Evolutionary conservation across 257 asterid species (phyloP), one percentile per base, ranked within the genome.

Genomic region (Anisodus acutangulus): DNA sequence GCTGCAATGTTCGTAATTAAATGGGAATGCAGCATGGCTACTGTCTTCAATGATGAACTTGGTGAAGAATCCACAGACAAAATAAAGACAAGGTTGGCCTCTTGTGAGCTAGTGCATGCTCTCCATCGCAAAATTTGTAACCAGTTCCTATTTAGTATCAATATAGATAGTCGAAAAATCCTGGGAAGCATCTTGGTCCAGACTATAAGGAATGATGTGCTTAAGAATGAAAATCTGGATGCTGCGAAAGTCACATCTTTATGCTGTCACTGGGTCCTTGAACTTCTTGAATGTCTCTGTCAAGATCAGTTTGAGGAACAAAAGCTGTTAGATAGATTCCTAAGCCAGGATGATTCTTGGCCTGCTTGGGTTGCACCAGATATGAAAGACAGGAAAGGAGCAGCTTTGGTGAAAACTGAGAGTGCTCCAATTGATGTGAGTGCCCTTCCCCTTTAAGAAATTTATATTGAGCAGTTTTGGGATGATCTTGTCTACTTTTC

Each of bases 251-350:
- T 93, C 84, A 83, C 91, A 88, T 90, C 95, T 54, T 88, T 90
- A 43, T 93, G 95, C 93, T 93, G 95, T 91, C 92, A 80, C 51
- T 93, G 97, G 97, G 85, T 89, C 86, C 88, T 89, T 67, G 93
- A 90, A 81, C 89, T 93, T 84, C 86, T 93, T 91, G 92, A 90
- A 76, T 15, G 81, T 86, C 84, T 93, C 84, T 93, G 95, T 85
- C 82, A 82, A 63, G 92, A 97, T 87, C 91, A 94, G 86, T 82
- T 88, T 83, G 98, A 93, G 92, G 92, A 91, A 87, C 99, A 95
- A 84, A 88, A 89, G 86, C 88, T 97, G 86, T 89, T 97, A 88
- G 97, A 93, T 82, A 89, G 87, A 85, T 84, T 97, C 8, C 89
- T 97, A 68, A 86, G 89, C 85, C 86, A 87, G 90, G 91, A 84